Evolutionary conservation across 495 filamentous ascomycete genomes (phyloP).

Genomic region (Podospora appendiculata): DNA sequence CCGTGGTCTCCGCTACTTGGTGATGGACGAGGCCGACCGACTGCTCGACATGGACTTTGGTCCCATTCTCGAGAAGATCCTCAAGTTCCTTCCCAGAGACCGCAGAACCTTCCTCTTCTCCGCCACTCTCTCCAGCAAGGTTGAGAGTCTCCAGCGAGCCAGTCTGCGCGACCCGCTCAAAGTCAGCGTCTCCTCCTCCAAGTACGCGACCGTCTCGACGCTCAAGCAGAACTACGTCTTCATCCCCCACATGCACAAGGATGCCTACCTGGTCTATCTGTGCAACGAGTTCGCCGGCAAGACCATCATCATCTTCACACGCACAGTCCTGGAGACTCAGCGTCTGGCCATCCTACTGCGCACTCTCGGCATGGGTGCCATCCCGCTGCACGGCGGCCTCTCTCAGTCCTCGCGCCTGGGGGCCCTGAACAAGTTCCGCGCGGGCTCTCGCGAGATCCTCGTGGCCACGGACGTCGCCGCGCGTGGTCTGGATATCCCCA

Average conservation of each 20-base stretch:
- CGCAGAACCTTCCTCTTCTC: slow-evolving; percentile 84
- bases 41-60: slow-evolving; percentile 93
- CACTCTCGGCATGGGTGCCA: slow-evolving; percentile 62
- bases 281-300: slow-evolving; percentile 81
- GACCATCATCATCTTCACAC: slow-evolving; percentile 77
- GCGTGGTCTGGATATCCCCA: slow-evolving; percentile 89
- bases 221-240: slow-evolving; percentile 77
- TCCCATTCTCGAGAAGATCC: slow-evolving; percentile 82
- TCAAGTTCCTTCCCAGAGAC: slow-evolving; percentile 80
- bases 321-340: slow-evolving; percentile 90
- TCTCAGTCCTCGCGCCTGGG: slow-evolving; percentile 78
- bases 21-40: slow-evolving; percentile 92
- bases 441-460: slow-evolving; percentile 68
- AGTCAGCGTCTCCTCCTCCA: slow-evolving; percentile 66
- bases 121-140: slow-evolving; percentile 86
- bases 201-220: slow-evolving; percentile 83
- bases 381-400: slow-evolving; percentile 86
- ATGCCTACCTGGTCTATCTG: slow-evolving; percentile 79
- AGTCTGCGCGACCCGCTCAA: slow-evolving; percentile 67
- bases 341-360: slow-evolving; percentile 75
- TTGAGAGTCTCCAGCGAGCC: slow-evolving; percentile 85
- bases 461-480: slow-evolving; percentile 96
- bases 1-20: slow-evolving; percentile 65
- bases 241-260: slow-evolving; percentile 84
- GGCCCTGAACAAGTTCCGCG: slow-evolving; percentile 79